phyloP scores from a whole-genome alignment of 2,329 filamentous ascomycete genomes.

The Calonectria leucothoes region DNA sequence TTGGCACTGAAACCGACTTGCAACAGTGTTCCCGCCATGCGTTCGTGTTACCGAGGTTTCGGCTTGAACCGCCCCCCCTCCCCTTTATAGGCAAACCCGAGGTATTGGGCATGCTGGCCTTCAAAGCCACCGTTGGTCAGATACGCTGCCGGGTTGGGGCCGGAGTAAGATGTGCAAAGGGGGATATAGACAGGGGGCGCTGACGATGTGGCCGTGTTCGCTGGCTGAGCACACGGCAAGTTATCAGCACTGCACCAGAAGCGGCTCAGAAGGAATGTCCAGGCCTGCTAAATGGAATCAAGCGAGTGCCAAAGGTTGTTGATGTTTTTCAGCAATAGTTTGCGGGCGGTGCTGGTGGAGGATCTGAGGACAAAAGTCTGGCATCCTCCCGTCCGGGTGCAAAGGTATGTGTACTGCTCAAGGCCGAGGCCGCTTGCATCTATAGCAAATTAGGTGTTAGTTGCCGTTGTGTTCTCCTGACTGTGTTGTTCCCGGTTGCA shows the following conservation, averaged over 20 bases:
- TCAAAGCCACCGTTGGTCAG: not conserved
- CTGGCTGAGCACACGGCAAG: not conserved
- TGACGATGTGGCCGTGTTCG: not conserved
- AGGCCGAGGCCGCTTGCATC: not conserved
- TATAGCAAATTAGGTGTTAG: not conserved
- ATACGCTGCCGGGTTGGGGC: not conserved
- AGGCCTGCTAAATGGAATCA: not conserved
- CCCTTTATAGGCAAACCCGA: not conserved
- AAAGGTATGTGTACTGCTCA: not conserved
- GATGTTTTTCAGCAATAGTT: not conserved
- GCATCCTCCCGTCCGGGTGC: not conserved
- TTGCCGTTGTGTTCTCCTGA: not conserved
- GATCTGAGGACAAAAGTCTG: not conserved
- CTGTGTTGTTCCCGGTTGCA: not conserved
- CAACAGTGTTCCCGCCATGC: not conserved
- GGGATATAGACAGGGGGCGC: not conserved
- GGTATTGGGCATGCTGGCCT: not conserved
- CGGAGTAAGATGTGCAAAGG: not conserved
- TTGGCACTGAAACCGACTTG: not conserved
- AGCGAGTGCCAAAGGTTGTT: not conserved
- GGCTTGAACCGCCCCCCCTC: not conserved
- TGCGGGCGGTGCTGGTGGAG: not conserved
- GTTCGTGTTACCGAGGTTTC: not conserved
- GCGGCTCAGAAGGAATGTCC: not conserved
- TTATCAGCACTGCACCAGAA: not conserved